Evolutionary conservation across 345 rosid genomes (phyloP).

Genomic region (Eucalyptus cladocalyx): DNA sequence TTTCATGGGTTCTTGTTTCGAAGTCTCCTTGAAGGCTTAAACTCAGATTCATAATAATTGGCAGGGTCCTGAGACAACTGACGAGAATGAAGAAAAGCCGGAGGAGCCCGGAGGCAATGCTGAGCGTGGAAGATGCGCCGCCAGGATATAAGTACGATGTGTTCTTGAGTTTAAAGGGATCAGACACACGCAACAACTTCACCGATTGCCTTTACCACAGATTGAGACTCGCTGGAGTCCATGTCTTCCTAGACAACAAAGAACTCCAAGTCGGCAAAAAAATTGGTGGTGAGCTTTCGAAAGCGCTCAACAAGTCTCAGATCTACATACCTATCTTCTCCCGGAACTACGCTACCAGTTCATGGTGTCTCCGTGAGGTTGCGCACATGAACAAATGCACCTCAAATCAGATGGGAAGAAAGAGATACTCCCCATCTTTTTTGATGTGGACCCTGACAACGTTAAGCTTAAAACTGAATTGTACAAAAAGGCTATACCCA

Average conservation of each 20-base stretch:
- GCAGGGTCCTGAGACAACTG: neutral
- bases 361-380: neutral
- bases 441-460: neutral
- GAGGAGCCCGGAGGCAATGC: neutral
- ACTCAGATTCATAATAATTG: neutral
- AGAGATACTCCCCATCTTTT: neutral
- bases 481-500: neutral
- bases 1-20: neutral
- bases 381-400: neutral
- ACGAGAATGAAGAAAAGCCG: neutral
- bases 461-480: neutral
- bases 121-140: neutral
- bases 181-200: neutral
- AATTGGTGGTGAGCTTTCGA: neutral
- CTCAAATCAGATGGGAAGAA: neutral
- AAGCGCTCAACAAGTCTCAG: neutral
- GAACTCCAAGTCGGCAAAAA: neutral
- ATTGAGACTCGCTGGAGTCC: neutral
- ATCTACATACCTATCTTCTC: neutral
- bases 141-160: neutral
- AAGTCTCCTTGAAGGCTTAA: neutral
- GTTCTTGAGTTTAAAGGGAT: neutral
- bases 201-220: neutral
- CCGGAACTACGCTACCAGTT: too few relatives aligned
- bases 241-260: neutral